These are phyloP conservation scores for Volvariella surrecta DNA, from an alignment of 1,284 basidiomycete genomes.

Conservation along the genomic window DNA sequence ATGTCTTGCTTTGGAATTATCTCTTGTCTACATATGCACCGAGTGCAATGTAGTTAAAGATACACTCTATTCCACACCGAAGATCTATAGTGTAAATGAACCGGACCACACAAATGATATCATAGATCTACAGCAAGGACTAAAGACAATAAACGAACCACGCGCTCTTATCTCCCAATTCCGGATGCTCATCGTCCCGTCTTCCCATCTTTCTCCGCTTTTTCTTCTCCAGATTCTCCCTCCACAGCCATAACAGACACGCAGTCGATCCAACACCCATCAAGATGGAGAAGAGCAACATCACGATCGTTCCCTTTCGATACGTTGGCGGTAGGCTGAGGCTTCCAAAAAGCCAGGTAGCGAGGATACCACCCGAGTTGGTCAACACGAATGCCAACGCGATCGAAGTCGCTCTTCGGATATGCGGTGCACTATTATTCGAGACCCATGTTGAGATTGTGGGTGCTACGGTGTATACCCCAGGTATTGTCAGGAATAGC, in stretches of 20 bases:
- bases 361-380: slow-evolving; percentile 50
- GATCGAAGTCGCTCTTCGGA: slow-evolving; percentile 41
- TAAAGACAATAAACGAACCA: slow-evolving; percentile 30
- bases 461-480: slow-evolving; percentile 35
- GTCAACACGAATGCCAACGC: slow-evolving; percentile 45
- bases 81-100: too few relatives aligned
- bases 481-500: slow-evolving; percentile 41
- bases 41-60: too few relatives aligned
- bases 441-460: slow-evolving; percentile 41
- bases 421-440: slow-evolving; percentile 50
- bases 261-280: slow-evolving; percentile 22
- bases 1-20: too few relatives aligned
- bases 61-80: too few relatives aligned
- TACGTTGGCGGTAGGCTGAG: slow-evolving; percentile 30
- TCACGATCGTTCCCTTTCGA: slow-evolving; percentile 27
- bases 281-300: slow-evolving; percentile 25
- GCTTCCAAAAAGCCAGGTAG: slow-evolving; percentile 42
- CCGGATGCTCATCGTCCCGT: too few relatives aligned
- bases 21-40: too few relatives aligned
- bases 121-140: too few relatives aligned
- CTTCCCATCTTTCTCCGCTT: slow-evolving; percentile 15
- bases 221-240: slow-evolving; percentile 24
- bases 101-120: too few relatives aligned
- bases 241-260: slow-evolving; percentile 28
- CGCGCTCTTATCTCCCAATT: slow-evolving; percentile 28